Evolutionary conservation across 371 early-diverging fungal genomes (phyloP), one percentile per base, ranked within the genome.

Genomic region (Rhizopus stolonifer): DNA sequence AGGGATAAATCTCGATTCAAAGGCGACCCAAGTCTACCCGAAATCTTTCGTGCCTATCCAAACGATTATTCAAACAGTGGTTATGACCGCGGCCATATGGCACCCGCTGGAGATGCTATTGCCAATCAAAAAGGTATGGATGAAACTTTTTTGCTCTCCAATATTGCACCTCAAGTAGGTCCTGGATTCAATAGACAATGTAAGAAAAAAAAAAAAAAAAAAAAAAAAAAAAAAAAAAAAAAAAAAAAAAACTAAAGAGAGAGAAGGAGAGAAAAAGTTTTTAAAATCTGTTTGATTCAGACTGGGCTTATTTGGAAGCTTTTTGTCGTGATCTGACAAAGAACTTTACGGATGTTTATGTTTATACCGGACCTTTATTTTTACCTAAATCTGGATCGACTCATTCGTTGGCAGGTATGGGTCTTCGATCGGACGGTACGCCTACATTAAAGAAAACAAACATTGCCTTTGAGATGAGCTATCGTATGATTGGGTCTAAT

Each of bases 21-120:
- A 25, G 88, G 84, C 26, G 91, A 91, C 53, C 3, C 42, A 0
- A 60, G 54, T 2, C 56, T 90, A 21, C 90, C 89, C 7, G 65
- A 61, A 0, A 50, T 74, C 10, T 90, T 88, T 72, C 79, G 81
- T 34, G 83, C 82, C 1, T 72, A 60, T 46, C 74, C 89, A 2
- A 65, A 62, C 9, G 91, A 89, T 63, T 91, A 90, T 52, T 59
- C 69, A 42, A 54, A 73, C 14, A 86, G 87, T 32, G 91, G 91
- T 6, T 92, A 84, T 64, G 91, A 90, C 64, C 85, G 92, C 50
- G 91, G 91, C 36, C 92, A 91, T 54, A 80, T 85, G 84, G 89
- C 75, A 4, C 91, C 90, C 17, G 91, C 91, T 2, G 90, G 78
- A 0, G 89, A 92, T 52, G 85, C 84, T 48, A 81, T 84, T 52